Base-by-base conservation (phyloP, 176 grass and related monocot genomes). In the Triticum timopheevii region DNA sequence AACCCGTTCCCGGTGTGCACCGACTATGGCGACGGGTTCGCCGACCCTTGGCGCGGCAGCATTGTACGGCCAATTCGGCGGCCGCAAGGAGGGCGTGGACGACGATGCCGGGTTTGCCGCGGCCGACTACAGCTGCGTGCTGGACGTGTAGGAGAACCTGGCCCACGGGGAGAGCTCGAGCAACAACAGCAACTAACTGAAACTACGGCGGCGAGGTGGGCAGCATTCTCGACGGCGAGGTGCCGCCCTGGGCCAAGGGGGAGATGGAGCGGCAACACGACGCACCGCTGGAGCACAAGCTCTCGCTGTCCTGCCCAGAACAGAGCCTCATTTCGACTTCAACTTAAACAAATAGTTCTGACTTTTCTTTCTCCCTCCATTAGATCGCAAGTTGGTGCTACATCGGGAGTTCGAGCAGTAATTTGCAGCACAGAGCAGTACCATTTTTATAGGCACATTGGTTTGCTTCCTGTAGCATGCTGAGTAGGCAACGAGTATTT, bases 81-180 rank as follows among this genome's bases (percentile, higher is more conserved):
- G 79, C 30, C 28, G 42, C 50, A 19, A 54, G 50, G 16, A 52
- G 1, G 15, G 49, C 73, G 16, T 20, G 5, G 54, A 58, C 17
- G 16, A 20, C 4, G 28, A 68, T 33, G 75, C 25, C 61, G 88
- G 70, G 11, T 93, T 89, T 64, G 54, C 19, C 54, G 79, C 88
- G 2, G 69, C 70, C 76, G 86, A 88, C 40, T 87, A 95, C 73
- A 90, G 83, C 65, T 86, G 83, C 50, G 88, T 90, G 61, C 78
- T 90, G 34, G 90, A 95, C 77, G 80, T 86, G 54, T 88, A 88
- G 5, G 93, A 95, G 80, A 90, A 85, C 78, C 89, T 92, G 38
- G 84, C 90, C 40, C 86, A 90, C 8, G 90, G 90, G 56, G 93
- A 95, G 78, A 93, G 91, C 87, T 93, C 93, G 1, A 93, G 93